phyloP scores from a whole-genome alignment of 345 rosid genomes.

The Boechera divaricarpa region DNA sequence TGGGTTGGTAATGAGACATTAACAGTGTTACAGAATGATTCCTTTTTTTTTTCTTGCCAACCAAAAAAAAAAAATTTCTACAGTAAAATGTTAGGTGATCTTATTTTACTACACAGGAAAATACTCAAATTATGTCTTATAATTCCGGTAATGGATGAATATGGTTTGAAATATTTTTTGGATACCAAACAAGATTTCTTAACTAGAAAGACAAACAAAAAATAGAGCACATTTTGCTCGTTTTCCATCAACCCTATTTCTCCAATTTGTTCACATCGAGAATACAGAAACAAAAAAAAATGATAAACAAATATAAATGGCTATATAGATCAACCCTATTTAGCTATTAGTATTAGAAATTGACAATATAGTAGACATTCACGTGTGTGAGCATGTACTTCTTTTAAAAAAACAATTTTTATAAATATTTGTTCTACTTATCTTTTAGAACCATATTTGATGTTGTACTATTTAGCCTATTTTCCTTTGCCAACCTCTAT shows the following conservation, averaged over 20 bases:
- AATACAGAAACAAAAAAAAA: not conserved
- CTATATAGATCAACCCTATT: not conserved
- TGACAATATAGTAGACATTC: slow-evolving; percentile 43
- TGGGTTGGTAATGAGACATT: slow-evolving; percentile 40
- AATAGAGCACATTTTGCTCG: slow-evolving; percentile 46
- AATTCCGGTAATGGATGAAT: slow-evolving; percentile 9
- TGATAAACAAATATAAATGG: not conserved
- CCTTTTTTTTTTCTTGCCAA: slow-evolving; percentile 7
- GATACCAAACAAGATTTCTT: slow-evolving; percentile 18
- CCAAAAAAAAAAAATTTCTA: not conserved
- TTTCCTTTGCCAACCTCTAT: slow-evolving; percentile 27
- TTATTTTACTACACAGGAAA: not conserved
- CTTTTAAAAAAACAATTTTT: no score
- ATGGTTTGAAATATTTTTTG: slow-evolving; percentile 17
- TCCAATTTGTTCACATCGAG: slow-evolving; percentile 20
- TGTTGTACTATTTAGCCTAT: slow-evolving; percentile 5
- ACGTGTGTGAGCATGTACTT: slow-evolving; percentile 40
- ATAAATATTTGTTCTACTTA: not conserved
- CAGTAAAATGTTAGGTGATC: slow-evolving; percentile 7
- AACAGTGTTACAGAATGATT: slow-evolving; percentile 33
- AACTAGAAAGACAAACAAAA: slow-evolving; percentile 24
- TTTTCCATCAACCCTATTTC: slow-evolving; percentile 24
- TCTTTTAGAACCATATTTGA: slow-evolving; percentile 3
- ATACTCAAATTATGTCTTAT: not conserved
- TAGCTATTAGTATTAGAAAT: slow-evolving; percentile 3